These are phyloP conservation scores for Neoboletus subvelutipes DNA, from an alignment of 768 basidiomycete species.

Conservation along the genomic window DNA sequence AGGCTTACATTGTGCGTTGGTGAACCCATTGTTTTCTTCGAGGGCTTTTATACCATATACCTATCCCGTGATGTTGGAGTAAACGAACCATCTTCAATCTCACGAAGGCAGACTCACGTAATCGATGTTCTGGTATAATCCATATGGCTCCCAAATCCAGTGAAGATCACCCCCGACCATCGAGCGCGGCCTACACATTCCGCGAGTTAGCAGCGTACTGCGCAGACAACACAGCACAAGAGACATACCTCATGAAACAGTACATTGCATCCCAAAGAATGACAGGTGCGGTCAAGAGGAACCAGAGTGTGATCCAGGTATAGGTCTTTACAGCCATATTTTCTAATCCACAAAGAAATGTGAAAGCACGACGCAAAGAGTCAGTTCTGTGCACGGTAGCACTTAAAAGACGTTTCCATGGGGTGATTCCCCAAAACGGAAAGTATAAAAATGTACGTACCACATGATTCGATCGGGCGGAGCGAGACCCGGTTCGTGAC, in stretches of 20 bases:
- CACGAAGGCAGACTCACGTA: conserved; percentile 29
- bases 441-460: neutral
- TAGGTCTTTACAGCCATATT: conserved; percentile 51
- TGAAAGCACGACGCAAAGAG: neutral
- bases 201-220: neutral
- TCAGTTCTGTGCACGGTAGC: too few relatives aligned
- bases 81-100: conserved; percentile 19
- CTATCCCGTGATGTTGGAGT: conserved; percentile 41
- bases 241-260: conserved; percentile 67
- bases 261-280: conserved; percentile 82
- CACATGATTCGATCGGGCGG: neutral
- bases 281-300: conserved; percentile 49
- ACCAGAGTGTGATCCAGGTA: conserved; percentile 68
- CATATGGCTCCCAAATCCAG: conserved; percentile 90
- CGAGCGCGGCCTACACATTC: conserved; percentile 66
- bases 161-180: conserved; percentile 87
- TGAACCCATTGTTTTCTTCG: conserved; percentile 71
- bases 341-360: neutral
- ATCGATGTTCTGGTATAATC: conserved; percentile 68
- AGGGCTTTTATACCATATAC: conserved; percentile 72
- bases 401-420: too few relatives aligned
- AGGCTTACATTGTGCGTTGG: conserved; percentile 78
- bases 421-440: neutral
- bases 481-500: too few relatives aligned
- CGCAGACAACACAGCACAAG: too few relatives aligned